Evolutionary conservation across 768 basidiomycete genomes (phyloP).

Genomic region (Boletales sp.): DNA sequence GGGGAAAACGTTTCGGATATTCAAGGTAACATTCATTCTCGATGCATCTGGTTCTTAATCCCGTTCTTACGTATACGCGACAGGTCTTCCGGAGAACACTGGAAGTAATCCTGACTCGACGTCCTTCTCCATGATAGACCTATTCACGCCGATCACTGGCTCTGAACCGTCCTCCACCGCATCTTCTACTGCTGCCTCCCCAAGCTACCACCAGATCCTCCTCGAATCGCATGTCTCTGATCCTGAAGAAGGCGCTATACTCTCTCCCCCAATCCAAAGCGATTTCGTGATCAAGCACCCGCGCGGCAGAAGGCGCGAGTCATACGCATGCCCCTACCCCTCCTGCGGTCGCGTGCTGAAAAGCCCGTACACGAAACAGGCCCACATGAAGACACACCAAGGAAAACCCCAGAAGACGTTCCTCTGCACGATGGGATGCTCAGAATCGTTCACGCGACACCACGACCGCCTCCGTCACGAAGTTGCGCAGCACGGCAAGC

Average conservation of each 20-base stretch:
- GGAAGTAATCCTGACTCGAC: neutral
- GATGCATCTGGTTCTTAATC: neutral
- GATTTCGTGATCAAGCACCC: neutral
- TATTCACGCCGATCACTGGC: neutral
- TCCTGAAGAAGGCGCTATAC: neutral
- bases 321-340: neutral
- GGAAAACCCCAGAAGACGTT: neutral
- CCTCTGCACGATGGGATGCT: constrained; percentile 2
- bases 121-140: neutral
- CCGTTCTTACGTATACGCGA: neutral
- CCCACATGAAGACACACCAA: neutral
- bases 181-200: neutral
- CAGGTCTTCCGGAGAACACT: neutral
- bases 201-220: neutral
- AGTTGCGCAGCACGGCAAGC: constrained; percentile 1
- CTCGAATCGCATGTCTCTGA: neutral
- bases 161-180: neutral
- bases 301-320: neutral
- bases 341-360: neutral
- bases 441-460: constrained; percentile 1
- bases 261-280: neutral
- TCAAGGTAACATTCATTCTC: neutral
- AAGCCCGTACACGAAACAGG: neutral
- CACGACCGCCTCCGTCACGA: constrained; percentile 2
- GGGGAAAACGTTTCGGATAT: neutral